Conservation (phyloP, 2,329 filamentous ascomycete species). For the Allantophomopsis cytisporea region DNA sequence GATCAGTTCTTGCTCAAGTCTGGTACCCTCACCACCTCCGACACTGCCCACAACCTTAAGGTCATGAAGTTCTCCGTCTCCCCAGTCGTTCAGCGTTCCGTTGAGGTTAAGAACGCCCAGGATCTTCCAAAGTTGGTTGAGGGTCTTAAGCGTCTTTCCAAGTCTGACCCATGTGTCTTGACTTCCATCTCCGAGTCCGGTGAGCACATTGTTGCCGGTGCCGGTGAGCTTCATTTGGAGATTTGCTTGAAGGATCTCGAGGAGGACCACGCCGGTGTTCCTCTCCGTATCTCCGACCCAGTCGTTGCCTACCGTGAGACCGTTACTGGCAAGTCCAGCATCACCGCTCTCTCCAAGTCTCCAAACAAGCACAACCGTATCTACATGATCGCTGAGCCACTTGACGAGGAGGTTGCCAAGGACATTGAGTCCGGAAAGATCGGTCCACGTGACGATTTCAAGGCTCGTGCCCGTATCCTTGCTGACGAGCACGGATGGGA, state of each 20-base stretch:
- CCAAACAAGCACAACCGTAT: conserved; percentile 99
- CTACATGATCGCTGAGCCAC: conserved; percentile 84
- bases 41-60: conserved; percentile 99
- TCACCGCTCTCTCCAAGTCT: conserved; percentile 96
- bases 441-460: conserved; percentile 93
- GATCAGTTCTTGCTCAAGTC: conserved; percentile 99
- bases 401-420: conserved; percentile 80
- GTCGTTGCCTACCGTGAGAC: conserved; percentile 99
- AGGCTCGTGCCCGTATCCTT: conserved; percentile 88
- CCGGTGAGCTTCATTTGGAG: conserved; percentile 98
- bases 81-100: conserved; percentile 94
- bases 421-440: conserved; percentile 92
- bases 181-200: conserved; percentile 81
- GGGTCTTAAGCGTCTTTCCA: conserved; percentile 99
- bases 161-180: conserved; percentile 98
- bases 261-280: conserved; percentile 97
- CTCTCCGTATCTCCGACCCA: conserved; percentile 93
- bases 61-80: conserved; percentile 99
- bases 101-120: conserved; percentile 99
- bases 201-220: conserved; percentile 98
- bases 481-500: conserved; percentile 98
- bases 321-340: conserved; percentile 71
- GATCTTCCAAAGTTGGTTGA: conserved; percentile 99
- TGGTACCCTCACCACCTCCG: conserved; percentile 94
- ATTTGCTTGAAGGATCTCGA: conserved; percentile 99